phyloP scores from a whole-genome alignment of 768 basidiomycete species.

The Gloeostereum incarnatum region DNA sequence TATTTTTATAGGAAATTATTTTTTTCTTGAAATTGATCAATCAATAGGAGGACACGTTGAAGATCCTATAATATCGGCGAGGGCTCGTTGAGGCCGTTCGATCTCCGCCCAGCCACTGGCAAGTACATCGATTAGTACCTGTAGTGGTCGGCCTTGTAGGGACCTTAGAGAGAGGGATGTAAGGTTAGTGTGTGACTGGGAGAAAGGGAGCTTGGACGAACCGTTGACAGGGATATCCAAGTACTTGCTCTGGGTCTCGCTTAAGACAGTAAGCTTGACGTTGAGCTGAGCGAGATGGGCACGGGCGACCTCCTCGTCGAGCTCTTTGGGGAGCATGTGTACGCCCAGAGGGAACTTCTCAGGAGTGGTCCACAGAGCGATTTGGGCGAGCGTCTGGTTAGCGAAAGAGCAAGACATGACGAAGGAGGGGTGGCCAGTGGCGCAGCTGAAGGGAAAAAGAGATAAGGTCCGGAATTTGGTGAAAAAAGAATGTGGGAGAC shows the following conservation, averaged over 20 bases:
- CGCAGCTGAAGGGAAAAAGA: slow-evolving; percentile 48
- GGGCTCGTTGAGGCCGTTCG: slow-evolving; percentile 79
- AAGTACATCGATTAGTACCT: slow-evolving; percentile 15
- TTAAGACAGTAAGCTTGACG: slow-evolving; percentile 84
- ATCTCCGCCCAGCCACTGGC: slow-evolving; percentile 5
- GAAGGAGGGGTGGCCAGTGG: slow-evolving; percentile 97
- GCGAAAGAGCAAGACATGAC: slow-evolving; percentile 99
- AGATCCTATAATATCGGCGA: slow-evolving; percentile 51
- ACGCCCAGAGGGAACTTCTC: slow-evolving; percentile 94
- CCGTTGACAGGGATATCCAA: slow-evolving; percentile 84
- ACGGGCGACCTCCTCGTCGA: slow-evolving; percentile 98
- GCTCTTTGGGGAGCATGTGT: slow-evolving; percentile 96
- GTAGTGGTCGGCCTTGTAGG: slow-evolving; percentile 42
- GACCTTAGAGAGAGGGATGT: slow-evolving; percentile 10
- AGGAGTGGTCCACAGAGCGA: slow-evolving; percentile 92
- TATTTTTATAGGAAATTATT: too few species aligned
- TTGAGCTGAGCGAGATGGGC: slow-evolving; percentile 88
- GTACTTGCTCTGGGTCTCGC: slow-evolving; percentile 73
- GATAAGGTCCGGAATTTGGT: slow-evolving; percentile 5
- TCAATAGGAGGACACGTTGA: slow-evolving; percentile 43
- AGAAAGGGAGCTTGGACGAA: not conserved
- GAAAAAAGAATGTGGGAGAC: slow-evolving; percentile 15
- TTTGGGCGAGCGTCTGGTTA: slow-evolving; percentile 98
- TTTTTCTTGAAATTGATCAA: slow-evolving; percentile 11
- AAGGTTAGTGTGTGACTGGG: not conserved